These are phyloP conservation scores for Crithidia brevicula DNA, from an alignment of 208 protist genomes.

Conservation along the genomic window DNA sequence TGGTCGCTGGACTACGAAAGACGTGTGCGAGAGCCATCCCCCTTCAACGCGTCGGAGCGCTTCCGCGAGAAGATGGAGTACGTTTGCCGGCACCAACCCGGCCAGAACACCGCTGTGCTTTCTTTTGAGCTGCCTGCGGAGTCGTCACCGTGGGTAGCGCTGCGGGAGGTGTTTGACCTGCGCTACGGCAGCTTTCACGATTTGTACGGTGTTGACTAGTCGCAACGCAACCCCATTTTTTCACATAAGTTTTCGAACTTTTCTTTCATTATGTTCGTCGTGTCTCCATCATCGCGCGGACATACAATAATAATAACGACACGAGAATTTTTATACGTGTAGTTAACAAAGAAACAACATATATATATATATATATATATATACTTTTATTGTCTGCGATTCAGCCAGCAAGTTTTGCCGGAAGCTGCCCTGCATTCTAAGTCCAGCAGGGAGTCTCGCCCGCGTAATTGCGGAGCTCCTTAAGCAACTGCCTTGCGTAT, in stretches of 20 bases:
- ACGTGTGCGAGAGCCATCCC: slow-evolving; percentile 75
- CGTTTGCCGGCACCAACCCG: slow-evolving; percentile 3
- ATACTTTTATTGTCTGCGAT: too few relatives aligned
- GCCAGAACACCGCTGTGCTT: slow-evolving; percentile 53
- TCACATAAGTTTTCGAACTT: background rate
- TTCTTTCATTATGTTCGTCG: too few relatives aligned
- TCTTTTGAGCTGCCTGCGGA: slow-evolving; percentile 55
- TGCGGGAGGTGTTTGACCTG: slow-evolving; percentile 74
- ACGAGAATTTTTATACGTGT: too few relatives aligned
- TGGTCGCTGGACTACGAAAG: slow-evolving; percentile 47
- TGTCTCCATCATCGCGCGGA: too few relatives aligned
- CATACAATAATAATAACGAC: too few relatives aligned
- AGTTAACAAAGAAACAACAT: too few relatives aligned
- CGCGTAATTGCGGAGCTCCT: too few relatives aligned
- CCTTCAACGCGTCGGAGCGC: slow-evolving; percentile 82
- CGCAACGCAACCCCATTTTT: background rate
- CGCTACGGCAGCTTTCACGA: slow-evolving; percentile 70
- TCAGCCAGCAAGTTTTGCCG: too few relatives aligned
- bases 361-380: too few relatives aligned
- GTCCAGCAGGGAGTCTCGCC: too few relatives aligned
- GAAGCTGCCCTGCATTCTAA: too few relatives aligned
- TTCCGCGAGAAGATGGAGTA: slow-evolving; percentile 67
- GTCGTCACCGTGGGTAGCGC: slow-evolving; percentile 59
- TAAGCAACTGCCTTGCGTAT: too few relatives aligned
- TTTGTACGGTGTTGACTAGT: slow-evolving; percentile 40